Percentiles rank a stretch among this genome's conserved stretches.
These are phyloP conservation scores for Gossypium aridum DNA, from an alignment of 441 rosid genomes.

Conservation along the genomic window DNA sequence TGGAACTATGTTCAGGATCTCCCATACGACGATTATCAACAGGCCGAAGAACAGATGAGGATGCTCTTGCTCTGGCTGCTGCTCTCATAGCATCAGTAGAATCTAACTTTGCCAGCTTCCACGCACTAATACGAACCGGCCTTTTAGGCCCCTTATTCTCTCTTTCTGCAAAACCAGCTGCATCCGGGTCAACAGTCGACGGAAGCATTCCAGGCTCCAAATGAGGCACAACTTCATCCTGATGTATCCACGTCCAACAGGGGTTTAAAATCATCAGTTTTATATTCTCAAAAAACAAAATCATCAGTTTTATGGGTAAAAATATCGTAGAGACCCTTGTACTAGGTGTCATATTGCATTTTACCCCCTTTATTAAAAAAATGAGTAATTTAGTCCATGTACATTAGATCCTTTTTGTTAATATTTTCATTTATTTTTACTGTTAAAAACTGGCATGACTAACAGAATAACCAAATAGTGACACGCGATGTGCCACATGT, in stretches of 20 bases:
- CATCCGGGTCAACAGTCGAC: slow-evolving; percentile 74
- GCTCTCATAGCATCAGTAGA: slow-evolving; percentile 55
- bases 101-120: slow-evolving; percentile 67
- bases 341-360: too few relatives aligned
- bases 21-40: slow-evolving; percentile 35
- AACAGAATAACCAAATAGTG: too few relatives aligned
- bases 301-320: not conserved
- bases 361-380: too few relatives aligned
- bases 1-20: slow-evolving; percentile 53
- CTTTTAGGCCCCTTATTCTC: slow-evolving; percentile 36
- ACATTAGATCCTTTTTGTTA: too few relatives aligned
- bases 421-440: too few relatives aligned
- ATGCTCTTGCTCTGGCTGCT: slow-evolving; percentile 71
- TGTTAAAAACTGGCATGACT: too few relatives aligned
- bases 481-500: too few relatives aligned
- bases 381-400: too few relatives aligned
- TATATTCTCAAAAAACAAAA: not conserved
- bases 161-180: slow-evolving; percentile 42
- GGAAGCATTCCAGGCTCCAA: slow-evolving; percentile 73
- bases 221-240: slow-evolving; percentile 74
- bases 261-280: not conserved
- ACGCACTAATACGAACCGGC: slow-evolving; percentile 51
- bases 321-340: too few relatives aligned
- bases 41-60: slow-evolving; percentile 59
- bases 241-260: slow-evolving; percentile 11